Evolutionary conservation across 2,329 filamentous ascomycete species (phyloP).

Genomic region (Penicillium digitatum): DNA sequence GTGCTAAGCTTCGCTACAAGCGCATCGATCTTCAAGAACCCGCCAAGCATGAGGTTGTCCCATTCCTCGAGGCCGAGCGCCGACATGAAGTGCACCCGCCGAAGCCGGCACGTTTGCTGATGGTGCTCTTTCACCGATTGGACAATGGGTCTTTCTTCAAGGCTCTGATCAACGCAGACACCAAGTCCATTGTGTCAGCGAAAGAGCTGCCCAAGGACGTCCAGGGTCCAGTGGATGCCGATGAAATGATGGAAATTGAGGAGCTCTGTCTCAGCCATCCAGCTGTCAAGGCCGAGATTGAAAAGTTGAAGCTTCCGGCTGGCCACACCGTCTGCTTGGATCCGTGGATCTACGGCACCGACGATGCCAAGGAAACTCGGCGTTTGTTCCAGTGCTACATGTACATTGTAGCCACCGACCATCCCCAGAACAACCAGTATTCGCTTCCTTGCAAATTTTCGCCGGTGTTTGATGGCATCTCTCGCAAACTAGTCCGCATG

Average conservation of each 20-base stretch:
- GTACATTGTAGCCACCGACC: conserved; percentile 36
- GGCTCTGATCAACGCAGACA: conserved; percentile 41
- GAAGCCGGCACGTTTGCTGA: conserved; percentile 52
- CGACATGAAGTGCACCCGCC: conserved; percentile 47
- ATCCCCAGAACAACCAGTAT: conserved; percentile 39
- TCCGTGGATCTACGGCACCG: conserved; percentile 66
- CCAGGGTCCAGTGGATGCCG: conserved; percentile 56
- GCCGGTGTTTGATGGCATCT: conserved; percentile 54
- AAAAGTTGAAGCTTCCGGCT: conserved; percentile 56
- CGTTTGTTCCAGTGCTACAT: conserved; percentile 43
- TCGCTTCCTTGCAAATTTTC: conserved; percentile 37
- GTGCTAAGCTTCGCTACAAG: conserved; percentile 53
- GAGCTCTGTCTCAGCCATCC: conserved; percentile 54
- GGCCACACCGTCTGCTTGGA: conserved; percentile 56
- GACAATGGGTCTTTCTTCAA: conserved; percentile 44
- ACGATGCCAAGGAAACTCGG: conserved; percentile 37
- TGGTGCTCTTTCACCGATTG: conserved; percentile 48
- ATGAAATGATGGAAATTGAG: conserved; percentile 59
- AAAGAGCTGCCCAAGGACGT: conserved; percentile 48
- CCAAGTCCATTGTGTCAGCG: conserved; percentile 34
- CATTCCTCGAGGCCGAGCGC: conserved; percentile 63
- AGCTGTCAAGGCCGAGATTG: conserved; percentile 55
- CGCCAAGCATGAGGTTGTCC: conserved; percentile 54
- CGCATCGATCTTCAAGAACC: conserved; percentile 65
- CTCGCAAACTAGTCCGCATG: conserved; percentile 63